These are phyloP conservation scores for Rutstroemia sydowiana DNA, from an alignment of 2,329 filamentous ascomycete genomes.

Conservation along the genomic window DNA sequence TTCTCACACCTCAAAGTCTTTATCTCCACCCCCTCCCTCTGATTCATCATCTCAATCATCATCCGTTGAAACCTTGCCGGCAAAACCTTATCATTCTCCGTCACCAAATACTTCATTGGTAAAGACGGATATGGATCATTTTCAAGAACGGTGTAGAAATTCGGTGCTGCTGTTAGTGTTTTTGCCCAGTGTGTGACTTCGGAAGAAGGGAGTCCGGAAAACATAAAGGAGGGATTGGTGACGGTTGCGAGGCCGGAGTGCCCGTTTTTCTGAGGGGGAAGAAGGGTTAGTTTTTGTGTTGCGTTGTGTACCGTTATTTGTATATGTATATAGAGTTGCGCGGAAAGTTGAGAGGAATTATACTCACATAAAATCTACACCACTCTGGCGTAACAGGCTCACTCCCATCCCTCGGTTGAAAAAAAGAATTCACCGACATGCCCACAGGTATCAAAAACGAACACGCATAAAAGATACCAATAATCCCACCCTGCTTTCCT, in stretches of 20 bases:
- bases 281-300: no score
- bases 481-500: neutral
- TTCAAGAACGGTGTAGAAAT: neutral
- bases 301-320: no score
- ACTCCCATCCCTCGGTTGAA: conserved; percentile 2
- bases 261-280: conserved; percentile 6
- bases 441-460: neutral
- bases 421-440: neutral
- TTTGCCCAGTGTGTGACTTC: conserved; percentile 6
- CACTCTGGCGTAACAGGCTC: neutral
- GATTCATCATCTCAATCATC: neutral
- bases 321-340: no score
- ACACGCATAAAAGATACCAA: neutral
- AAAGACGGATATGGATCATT: conserved; percentile 11
- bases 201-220: no score
- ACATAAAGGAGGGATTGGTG: no score
- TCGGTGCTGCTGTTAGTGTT: conserved; percentile 5
- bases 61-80: neutral
- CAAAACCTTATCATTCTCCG: conserved; percentile 9
- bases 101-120: conserved; percentile 10
- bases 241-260: no score
- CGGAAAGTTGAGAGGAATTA: no score
- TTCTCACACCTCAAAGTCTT: neutral
- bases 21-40: neutral
- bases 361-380: conserved; percentile 1